Conservation (phyloP, 1,284 basidiomycete species). For the Schizopora paradoxa region DNA sequence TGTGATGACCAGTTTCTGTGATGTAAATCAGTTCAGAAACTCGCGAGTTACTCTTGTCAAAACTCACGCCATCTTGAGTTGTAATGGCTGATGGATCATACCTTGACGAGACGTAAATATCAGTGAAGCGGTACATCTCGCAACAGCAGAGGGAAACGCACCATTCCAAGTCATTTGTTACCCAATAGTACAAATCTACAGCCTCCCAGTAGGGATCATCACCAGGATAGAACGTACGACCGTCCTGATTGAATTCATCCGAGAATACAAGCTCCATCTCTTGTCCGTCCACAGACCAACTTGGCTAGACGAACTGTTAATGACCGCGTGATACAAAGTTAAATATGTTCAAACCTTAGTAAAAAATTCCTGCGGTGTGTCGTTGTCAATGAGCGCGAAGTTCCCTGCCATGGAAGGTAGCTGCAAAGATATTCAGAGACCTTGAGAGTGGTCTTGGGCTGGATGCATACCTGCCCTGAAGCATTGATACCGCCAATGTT, state of each 20-base stretch:
- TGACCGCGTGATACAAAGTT: constrained; percentile 26
- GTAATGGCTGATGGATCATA: constrained; percentile 54
- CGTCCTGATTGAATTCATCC: constrained; percentile 76
- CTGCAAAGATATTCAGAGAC: constrained; percentile 26
- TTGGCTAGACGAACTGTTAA: constrained; percentile 1
- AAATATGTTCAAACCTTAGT: constrained; percentile 43
- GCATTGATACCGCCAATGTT: constrained; percentile 73
- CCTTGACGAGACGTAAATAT: constrained; percentile 40
- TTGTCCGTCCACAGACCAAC: constrained; percentile 19
- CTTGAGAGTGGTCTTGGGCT: neutral
- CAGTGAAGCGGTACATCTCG: neutral
- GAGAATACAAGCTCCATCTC: constrained; percentile 59
- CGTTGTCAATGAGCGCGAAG: constrained; percentile 57
- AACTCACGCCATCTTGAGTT: constrained; percentile 40
- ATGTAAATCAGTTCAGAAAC: constrained; percentile 45
- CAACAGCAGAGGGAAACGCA: constrained; percentile 28
- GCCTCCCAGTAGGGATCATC: constrained; percentile 75
- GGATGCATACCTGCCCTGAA: constrained; percentile 54
- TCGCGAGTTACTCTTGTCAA: constrained; percentile 1
- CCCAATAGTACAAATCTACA: constrained; percentile 73
- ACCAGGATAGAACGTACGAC: constrained; percentile 62
- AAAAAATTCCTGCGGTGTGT: constrained; percentile 55
- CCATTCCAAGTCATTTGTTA: constrained; percentile 61
- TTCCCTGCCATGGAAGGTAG: constrained; percentile 47
- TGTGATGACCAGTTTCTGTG: no score